Percentiles rank a stretch among this genome's conserved stretches.
phyloP scores from a whole-genome alignment of 345 rosid species.

The Populus ilicifolia region DNA sequence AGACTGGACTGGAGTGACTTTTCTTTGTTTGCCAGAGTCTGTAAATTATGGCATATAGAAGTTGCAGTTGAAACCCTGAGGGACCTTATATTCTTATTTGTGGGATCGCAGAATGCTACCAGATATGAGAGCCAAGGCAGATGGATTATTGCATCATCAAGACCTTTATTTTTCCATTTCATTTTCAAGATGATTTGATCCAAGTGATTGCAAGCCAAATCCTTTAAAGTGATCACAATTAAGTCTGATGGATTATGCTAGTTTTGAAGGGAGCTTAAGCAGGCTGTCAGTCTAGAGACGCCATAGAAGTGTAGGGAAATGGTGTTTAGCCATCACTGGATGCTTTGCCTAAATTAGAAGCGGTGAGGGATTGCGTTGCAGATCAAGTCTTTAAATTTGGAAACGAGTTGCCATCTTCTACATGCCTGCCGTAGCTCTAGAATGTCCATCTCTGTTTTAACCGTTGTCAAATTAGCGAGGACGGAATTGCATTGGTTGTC shows the following conservation, averaged over 20 bases:
- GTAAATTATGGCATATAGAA: neutral
- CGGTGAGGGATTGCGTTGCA: neutral
- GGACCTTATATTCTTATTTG: neutral
- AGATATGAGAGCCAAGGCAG: neutral
- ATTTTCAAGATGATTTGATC: neutral
- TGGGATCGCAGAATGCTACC: neutral
- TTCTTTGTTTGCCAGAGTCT: neutral
- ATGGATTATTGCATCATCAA: neutral
- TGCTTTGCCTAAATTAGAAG: neutral
- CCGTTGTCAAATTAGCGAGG: neutral
- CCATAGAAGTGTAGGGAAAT: neutral
- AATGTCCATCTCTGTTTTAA: too few species aligned
- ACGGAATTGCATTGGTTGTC: neutral
- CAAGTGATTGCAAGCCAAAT: neutral
- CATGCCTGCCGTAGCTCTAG: neutral
- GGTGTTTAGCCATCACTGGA: neutral
- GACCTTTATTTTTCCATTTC: neutral
- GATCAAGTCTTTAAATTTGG: constrained; percentile 2
- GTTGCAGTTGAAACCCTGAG: neutral
- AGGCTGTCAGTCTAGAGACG: neutral
- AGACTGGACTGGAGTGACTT: neutral
- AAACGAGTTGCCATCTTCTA: neutral
- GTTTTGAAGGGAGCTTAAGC: neutral
- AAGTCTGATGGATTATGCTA: neutral
- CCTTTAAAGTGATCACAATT: neutral